Conservation (phyloP, 352 stramenopile genomes). For the Pythium dissotocum region DNA sequence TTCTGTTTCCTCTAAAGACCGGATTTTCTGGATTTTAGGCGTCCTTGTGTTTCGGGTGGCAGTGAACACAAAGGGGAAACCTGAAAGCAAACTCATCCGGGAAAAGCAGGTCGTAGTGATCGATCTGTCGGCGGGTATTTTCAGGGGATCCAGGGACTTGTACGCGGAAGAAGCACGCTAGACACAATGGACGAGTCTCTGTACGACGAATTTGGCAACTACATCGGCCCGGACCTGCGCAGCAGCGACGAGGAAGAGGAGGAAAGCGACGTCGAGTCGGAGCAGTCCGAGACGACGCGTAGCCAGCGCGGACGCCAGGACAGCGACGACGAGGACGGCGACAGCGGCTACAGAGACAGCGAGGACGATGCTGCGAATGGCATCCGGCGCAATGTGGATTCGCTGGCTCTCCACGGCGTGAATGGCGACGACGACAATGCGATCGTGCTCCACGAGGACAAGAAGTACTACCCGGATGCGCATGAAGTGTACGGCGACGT, state of each 20-base stretch:
- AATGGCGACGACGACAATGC: slow-evolving; percentile 68
- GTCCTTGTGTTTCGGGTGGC: slow-evolving; percentile 9
- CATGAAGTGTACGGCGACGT: slow-evolving; percentile 96
- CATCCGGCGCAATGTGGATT: slow-evolving; percentile 37
- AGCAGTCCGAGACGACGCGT: slow-evolving; percentile 48
- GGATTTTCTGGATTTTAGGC: neutral
- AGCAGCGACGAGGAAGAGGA: slow-evolving; percentile 70
- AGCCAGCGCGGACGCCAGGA: slow-evolving; percentile 33
- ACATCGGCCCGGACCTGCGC: slow-evolving; percentile 97
- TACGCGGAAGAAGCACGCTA: neutral
- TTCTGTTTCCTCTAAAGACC: slow-evolving; percentile 8
- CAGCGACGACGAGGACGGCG: slow-evolving; percentile 42
- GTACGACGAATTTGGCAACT: slow-evolving; percentile 99
- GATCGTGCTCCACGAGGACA: slow-evolving; percentile 99
- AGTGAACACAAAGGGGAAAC: slow-evolving; percentile 3
- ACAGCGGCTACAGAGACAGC: slow-evolving; percentile 47
- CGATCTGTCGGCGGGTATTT: slow-evolving; percentile 4
- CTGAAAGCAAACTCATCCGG: neutral
- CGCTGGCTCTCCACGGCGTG: slow-evolving; percentile 48
- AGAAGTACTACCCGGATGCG: slow-evolving; percentile 98
- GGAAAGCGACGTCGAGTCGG: slow-evolving; percentile 45
- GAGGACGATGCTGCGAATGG: slow-evolving; percentile 10
- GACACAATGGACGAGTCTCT: slow-evolving; percentile 92
- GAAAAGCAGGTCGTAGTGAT: neutral
- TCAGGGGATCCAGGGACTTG: neutral